Percentiles rank a stretch among this genome's conserved stretches.
Conservation (phyloP, 768 basidiomycete species). For the Mycena belliarum region DNA sequence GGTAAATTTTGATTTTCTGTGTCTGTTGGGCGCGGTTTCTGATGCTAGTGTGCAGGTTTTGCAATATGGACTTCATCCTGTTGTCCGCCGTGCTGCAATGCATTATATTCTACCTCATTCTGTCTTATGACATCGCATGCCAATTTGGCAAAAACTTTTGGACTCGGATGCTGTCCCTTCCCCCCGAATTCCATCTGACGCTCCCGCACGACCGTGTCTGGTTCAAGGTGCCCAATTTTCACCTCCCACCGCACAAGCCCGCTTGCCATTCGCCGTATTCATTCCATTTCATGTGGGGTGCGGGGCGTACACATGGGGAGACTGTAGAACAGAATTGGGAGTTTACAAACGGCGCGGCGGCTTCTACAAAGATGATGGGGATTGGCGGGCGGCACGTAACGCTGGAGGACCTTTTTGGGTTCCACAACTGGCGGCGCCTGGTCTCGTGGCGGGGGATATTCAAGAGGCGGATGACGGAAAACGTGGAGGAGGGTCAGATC, state of each 20-base stretch:
- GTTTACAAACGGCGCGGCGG: not conserved
- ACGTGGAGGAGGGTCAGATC: not conserved
- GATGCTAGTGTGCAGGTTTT: not conserved
- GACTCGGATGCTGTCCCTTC: not conserved
- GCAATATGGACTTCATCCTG: not conserved
- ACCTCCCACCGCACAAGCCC: constrained; percentile 16
- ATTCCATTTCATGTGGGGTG: not conserved
- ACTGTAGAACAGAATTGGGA: not conserved
- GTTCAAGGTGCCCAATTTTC: constrained; percentile 25
- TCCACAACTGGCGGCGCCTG: not conserved
- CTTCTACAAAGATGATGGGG: not conserved
- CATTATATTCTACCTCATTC: not conserved
- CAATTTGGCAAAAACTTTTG: not conserved
- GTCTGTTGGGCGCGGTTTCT: not conserved
- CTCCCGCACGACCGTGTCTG: not conserved
- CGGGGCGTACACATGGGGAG: not conserved
- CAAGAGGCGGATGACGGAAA: not conserved
- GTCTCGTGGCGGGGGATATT: not conserved
- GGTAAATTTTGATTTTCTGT: constrained; percentile 6
- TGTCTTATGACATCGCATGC: not conserved
- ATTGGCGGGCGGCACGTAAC: constrained; percentile 6
- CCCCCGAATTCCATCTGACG: not conserved
- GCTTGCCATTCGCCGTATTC: constrained; percentile 14
- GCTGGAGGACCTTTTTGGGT: not conserved
- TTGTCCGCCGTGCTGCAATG: not conserved